These are phyloP conservation scores for Phytopythium montanum DNA, from an alignment of 352 stramenopile genomes.

Conservation along the genomic window DNA sequence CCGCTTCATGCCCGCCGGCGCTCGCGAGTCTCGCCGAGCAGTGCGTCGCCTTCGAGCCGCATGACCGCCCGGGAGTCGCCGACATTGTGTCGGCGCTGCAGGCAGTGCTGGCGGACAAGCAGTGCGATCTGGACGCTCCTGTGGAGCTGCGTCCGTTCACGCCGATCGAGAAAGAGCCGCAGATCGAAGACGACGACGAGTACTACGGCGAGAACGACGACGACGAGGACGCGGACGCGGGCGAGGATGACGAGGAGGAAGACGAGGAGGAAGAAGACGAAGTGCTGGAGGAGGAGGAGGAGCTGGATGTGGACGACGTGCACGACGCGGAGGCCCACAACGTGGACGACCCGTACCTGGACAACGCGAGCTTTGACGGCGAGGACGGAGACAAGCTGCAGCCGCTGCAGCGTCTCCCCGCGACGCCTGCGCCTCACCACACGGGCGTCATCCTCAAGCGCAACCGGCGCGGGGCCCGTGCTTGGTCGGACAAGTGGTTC, in stretches of 20 bases:
- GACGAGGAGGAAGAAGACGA: conserved; percentile 32
- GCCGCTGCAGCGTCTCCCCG: conserved; percentile 13
- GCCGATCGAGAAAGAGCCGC: conserved; percentile 46
- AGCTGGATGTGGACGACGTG: conserved; percentile 36
- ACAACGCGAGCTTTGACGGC: conserved; percentile 20
- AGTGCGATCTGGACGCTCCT: conserved; percentile 8
- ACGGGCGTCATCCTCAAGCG: conserved; percentile 69
- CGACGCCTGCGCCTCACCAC: conserved; percentile 39
- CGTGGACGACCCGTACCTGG: conserved; percentile 28
- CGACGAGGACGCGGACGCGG: conserved; percentile 31
- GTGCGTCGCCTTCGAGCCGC: conserved; percentile 77
- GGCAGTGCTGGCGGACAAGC: conserved; percentile 31
- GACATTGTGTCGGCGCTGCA: conserved; percentile 44
- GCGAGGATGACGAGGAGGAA: conserved; percentile 19
- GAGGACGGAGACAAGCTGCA: conserved; percentile 21
- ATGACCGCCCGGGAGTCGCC: conserved; percentile 46
- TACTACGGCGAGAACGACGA: conserved; percentile 52
- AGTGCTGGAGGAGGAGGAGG: conserved; percentile 21
- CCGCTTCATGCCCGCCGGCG: conserved; percentile 46
- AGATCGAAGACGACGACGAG: conserved; percentile 54
- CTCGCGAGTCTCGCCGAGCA: conserved; percentile 62
- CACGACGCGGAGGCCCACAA: conserved; percentile 22
- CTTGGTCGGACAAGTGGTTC: conserved; percentile 70
- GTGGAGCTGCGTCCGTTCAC: conserved; percentile 69
- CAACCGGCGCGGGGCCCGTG: conserved; percentile 63